Evolutionary conservation across 2,329 filamentous ascomycete genomes (phyloP).

Genomic region (Ophiostoma ulmi): DNA sequence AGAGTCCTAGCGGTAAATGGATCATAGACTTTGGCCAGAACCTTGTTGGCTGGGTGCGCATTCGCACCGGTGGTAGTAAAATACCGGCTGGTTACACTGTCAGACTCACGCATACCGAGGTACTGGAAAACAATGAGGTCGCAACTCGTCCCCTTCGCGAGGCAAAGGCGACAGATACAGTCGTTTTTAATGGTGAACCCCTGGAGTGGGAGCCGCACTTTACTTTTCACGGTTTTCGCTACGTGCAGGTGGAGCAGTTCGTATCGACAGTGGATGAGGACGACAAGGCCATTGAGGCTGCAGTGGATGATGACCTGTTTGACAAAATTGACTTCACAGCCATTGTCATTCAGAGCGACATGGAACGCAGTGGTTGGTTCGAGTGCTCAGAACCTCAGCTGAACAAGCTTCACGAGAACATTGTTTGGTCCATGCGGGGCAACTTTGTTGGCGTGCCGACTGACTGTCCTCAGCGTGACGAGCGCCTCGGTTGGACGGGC

Average conservation of each 20-base stretch:
- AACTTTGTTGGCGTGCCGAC: constrained; percentile 56
- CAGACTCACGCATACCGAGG: not conserved
- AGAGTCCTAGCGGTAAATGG: constrained; percentile 39
- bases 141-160: not conserved
- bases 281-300: not conserved
- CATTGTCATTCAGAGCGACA: not conserved
- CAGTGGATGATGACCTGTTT: not conserved
- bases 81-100: not conserved
- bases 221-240: not conserved
- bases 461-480: constrained; percentile 53
- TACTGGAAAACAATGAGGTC: not conserved
- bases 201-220: not conserved
- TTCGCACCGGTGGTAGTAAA: constrained; percentile 23
- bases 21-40: constrained; percentile 57
- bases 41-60: constrained; percentile 48
- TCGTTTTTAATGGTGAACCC: not conserved
- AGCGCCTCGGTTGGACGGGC: constrained; percentile 51
- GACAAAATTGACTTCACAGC: not conserved
- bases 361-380: constrained; percentile 34
- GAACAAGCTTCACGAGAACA: constrained; percentile 52
- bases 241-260: not conserved
- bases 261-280: not conserved
- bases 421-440: constrained; percentile 52
- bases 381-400: constrained; percentile 47
- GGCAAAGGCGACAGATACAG: not conserved